These are phyloP conservation scores for Eimeria sp. DNA, from an alignment of 169 alveolate species.

Conservation along the genomic window DNA sequence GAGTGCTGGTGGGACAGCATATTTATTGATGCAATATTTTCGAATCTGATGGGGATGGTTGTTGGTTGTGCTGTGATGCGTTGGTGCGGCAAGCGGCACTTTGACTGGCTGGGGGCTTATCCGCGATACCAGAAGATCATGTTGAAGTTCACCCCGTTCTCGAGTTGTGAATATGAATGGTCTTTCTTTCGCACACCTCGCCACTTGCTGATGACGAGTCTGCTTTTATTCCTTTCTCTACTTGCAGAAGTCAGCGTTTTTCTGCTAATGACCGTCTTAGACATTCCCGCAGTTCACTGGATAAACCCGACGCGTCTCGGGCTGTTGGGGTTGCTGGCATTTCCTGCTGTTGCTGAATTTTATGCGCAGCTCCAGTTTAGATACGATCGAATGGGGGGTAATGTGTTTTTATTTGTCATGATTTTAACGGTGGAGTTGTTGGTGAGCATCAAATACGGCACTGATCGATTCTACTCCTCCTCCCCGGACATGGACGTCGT, in stretches of 20 bases:
- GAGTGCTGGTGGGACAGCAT: conserved; percentile 87
- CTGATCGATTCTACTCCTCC: background rate
- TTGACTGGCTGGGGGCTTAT: conserved; percentile 77
- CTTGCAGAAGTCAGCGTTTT: conserved; percentile 82
- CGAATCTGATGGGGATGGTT: conserved; percentile 84
- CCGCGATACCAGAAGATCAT: conserved; percentile 69
- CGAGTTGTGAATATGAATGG: conserved; percentile 82
- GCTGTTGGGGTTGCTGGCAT: conserved; percentile 72
- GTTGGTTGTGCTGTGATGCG: conserved; percentile 67
- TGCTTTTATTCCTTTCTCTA: conserved; percentile 52
- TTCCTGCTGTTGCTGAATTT: conserved; percentile 83
- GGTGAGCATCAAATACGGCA: conserved; percentile 79
- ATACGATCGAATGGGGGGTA: conserved; percentile 81
- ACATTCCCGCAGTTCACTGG: conserved; percentile 78
- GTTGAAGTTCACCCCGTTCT: conserved; percentile 78
- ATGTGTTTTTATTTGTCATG: conserved; percentile 74
- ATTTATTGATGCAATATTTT: conserved; percentile 71
- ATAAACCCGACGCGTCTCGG: conserved; percentile 66
- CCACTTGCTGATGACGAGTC: conserved; percentile 53
- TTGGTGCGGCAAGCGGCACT: conserved; percentile 6
- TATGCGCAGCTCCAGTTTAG: conserved; percentile 79
- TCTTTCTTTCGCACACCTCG: conserved; percentile 76
- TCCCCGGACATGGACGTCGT: conserved; percentile 45
- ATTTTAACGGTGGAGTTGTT: conserved; percentile 70
- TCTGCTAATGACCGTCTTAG: conserved; percentile 82